Evolutionary conservation across 371 early-diverging fungal genomes (phyloP).

Genomic region (Saksenaea oblongispora): DNA sequence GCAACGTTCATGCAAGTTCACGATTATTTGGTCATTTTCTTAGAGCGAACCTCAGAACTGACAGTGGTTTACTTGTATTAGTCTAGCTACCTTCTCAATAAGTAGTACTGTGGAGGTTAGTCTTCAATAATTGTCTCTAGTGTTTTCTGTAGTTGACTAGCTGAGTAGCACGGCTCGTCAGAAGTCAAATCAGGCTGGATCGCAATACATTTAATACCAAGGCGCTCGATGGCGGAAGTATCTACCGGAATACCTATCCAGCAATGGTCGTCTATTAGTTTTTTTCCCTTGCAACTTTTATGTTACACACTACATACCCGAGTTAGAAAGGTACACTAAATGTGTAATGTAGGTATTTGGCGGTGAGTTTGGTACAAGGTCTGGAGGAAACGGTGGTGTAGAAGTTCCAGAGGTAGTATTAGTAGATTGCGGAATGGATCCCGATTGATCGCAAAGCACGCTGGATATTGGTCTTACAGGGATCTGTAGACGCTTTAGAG

Average conservation of each 20-base stretch:
- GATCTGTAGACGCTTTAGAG: constrained; percentile 9
- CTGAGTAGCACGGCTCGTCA: neutral
- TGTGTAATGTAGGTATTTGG: constrained; percentile 70
- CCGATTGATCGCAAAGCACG: neutral
- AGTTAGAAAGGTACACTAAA: constrained; percentile 65
- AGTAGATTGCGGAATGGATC: constrained; percentile 1
- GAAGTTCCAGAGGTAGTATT: constrained; percentile 25
- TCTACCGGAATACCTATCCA: constrained; percentile 52
- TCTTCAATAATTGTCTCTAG: neutral
- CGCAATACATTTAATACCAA: constrained; percentile 63
- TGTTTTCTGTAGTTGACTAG: neutral
- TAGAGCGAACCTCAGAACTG: too few relatives aligned
- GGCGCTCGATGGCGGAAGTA: constrained; percentile 50
- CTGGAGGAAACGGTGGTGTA: constrained; percentile 39
- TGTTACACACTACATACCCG: constrained; percentile 37
- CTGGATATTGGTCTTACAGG: neutral
- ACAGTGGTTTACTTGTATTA: too few relatives aligned
- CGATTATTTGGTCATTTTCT: too few relatives aligned
- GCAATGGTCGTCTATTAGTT: neutral
- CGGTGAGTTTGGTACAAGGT: constrained; percentile 45
- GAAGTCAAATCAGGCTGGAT: constrained; percentile 20
- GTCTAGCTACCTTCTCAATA: too few relatives aligned
- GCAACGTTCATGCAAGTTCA: too few relatives aligned
- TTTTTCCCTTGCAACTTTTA: too few relatives aligned
- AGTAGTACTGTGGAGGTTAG: neutral